Base-by-base conservation (phyloP, 306 rosid genomes). In the Vicia sativa region DNA sequence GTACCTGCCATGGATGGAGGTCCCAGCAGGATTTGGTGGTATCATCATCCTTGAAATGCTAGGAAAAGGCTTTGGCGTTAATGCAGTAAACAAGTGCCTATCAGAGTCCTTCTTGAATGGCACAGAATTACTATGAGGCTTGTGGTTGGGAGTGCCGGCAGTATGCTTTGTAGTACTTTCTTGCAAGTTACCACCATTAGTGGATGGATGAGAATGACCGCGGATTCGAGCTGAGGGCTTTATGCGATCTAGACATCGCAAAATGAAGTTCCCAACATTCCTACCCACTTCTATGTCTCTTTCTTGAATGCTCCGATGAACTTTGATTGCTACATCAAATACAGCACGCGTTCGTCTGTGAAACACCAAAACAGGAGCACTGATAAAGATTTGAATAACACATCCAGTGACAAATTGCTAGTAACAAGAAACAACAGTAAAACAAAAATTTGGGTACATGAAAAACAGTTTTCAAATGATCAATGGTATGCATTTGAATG, bases 161-260 rank as follows among this genome's bases (percentile, higher is more conserved):
- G 46, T 71, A 44, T 70, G 79, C 76, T 80, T 86, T 35, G 77
- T 72, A 62, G 19, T 23, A 34, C 54, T 78, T 49, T 54, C 70
- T 65, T 70, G 71, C 7, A 87, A 74, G 75, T 58, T 76, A 35
- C 49, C 61, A 13, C 60, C 67, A 14, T 12, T 35, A 9, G 62
- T 28, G 34, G 77, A 68, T 29, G 73, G 70, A 34, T 45, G 63
- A 38, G 54, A 46, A 29, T 55, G 80, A 25, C 83, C 74, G 0
- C 91, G 99, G 64, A 90, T 90, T 68, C 84, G 84, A 59, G 97
- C 99, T 14, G 96, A 84, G 16, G 99, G 99, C 64, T 93, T 93
- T 74, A 85, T 69, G 45, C 85, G 71, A 77, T 90, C 95, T 41
- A 93, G 89, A 64, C 78, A 80, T 26, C 97, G 82, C 54, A 88